Base-by-base conservation (phyloP, 1,284 basidiomycete genomes). In the Irpex sp. region DNA sequence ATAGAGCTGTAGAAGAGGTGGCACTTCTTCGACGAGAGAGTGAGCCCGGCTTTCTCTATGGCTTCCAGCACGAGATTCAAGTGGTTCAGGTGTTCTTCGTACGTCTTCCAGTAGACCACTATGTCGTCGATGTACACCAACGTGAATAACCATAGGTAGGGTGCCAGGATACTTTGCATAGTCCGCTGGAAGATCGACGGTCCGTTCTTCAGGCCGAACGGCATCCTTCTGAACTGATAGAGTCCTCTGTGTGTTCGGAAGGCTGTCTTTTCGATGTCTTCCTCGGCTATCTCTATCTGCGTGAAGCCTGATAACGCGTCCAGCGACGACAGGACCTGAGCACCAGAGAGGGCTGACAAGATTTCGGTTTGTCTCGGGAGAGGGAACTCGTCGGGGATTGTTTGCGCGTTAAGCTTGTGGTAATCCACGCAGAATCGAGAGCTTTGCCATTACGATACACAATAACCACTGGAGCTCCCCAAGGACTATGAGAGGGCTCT, bases 231-330 rank as follows among this genome's bases (percentile, higher is more conserved):
- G 26, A 26, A 26, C 26, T 26, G 26, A 3, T 2, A 26, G 2
- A 26, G 3, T 3, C 26, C 65, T 0, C 79, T 79, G 0, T 81
- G 79, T 0, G 76, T 76, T 19, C 75, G 62, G 73, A 77, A 81
- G 0, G 78, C 78, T 0, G 77, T 75, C 62, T 78, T 78, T 57
- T 77, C 71, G 13, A 65, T 66, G 26, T 74, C 76, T 2, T 74
- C 67, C 0, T 68, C 59, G 1, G 58, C 64, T 17, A 81, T 72
- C 11, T 69, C 68, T 0, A 81, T 59, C 60, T 82, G 80, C 8
- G 74, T 78, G 61, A 81, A 82, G 5, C 80, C 77, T 0, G 78
- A 69, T 4, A 79, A 65, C 0, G 78, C 77, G 64, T 81, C 78
- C 7, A 80, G 65, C 0, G 77, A 71, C 1, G 76, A 72, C 3